phyloP scores from a whole-genome alignment of 83 land plant species.

The Thuja plicata region DNA sequence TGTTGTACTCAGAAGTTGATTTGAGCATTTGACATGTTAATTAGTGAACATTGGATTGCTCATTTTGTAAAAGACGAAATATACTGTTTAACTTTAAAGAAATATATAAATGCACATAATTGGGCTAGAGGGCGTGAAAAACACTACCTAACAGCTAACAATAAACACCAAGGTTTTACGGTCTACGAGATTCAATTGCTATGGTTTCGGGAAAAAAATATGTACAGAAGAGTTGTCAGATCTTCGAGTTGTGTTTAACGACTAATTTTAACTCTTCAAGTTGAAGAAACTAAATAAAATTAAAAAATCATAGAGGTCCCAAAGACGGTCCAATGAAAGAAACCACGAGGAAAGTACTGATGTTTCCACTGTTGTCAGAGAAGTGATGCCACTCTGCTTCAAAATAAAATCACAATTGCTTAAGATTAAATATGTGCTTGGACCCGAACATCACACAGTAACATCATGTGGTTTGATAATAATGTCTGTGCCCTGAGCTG shows the following conservation, averaged over 20 bases:
- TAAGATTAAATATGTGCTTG: not conserved
- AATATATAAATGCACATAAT: too few relatives aligned
- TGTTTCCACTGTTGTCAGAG: not conserved
- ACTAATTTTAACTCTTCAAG: not conserved
- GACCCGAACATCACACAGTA: not conserved
- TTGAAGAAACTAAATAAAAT: not conserved
- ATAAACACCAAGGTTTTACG: too few relatives aligned
- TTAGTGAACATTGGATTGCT: not conserved
- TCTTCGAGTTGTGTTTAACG: not conserved
- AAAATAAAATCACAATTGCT: not conserved
- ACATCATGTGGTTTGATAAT: not conserved
- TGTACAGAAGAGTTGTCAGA: not conserved
- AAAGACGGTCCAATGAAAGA: not conserved
- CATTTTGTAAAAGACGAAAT: not conserved
- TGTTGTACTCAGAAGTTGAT: too few relatives aligned
- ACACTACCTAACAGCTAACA: too few relatives aligned
- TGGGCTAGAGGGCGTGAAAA: too few relatives aligned
- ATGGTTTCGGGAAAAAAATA: not conserved
- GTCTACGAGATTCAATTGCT: not conserved
- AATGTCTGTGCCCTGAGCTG: not conserved
- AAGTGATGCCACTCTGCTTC: not conserved
- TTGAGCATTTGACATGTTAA: not conserved
- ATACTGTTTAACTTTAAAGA: not conserved
- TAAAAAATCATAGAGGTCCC: too few relatives aligned
- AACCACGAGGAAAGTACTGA: not conserved